Evolutionary conservation across 208 protist species (phyloP), one percentile per base, ranked within the genome.

Genomic region (Trypanosoma rangeli): DNA sequence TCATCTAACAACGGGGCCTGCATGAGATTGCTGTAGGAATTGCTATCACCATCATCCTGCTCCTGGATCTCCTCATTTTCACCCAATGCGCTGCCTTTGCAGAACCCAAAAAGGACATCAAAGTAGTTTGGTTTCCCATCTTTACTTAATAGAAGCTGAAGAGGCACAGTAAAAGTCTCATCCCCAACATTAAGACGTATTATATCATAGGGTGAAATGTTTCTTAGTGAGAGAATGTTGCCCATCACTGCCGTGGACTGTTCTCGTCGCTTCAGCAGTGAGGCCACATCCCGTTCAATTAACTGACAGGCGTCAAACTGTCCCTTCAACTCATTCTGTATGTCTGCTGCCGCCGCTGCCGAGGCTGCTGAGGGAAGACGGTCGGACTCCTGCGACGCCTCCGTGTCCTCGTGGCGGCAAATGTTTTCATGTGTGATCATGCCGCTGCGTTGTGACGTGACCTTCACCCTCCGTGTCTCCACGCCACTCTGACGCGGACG

Each of bases 101-200:
- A 56, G 39, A 63, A 72, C 31, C 56, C 48, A 55, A 86, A 56
- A 5, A 86, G 69, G 12, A 76, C 35, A 64, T 83, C 71, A 56
- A 86, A 83, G 26, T 73, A 78, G 50, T 71, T 78, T 44, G 60
- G 52, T 48, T 49, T 54, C 18, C 44, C 44, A 20, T 87, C 79
- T 20, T 63, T 73, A 22, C 63, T 66, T 4, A 93, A 71, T 4
- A 96, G 68, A 1, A 89, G 90, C 31, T 63, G 35, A 20, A 89
- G 42, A 24, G 85, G 86, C 9, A 97, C 87, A 5, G 74, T 83
- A 68, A 97, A 97, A 13, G 74, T 57, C 37, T 93, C 84, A 58
- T 89, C 92, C 15, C 92, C 92, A 22, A 97, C 87, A 63, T 94
- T 94, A 22, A 97, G 65, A 8, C 73, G 75, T 15, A 94, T 48